Evolutionary conservation across 2,329 filamentous ascomycete genomes (phyloP).

Genomic region (Emergomyces orientalis): DNA sequence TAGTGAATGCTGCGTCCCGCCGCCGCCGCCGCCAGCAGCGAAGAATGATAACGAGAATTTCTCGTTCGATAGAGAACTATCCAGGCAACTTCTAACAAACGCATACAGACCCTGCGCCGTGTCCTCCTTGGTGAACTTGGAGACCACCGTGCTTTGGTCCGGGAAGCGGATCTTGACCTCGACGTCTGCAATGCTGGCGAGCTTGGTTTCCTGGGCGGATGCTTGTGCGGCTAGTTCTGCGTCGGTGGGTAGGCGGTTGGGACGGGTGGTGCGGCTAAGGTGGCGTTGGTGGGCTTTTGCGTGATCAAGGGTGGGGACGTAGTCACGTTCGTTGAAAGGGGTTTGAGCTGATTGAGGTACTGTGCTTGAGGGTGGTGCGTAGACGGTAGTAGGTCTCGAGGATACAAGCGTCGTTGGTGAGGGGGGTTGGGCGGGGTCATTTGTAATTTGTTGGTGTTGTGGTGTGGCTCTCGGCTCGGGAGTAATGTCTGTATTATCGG

Average conservation of each 20-base stretch:
- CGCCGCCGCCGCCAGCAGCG: conserved; percentile 13
- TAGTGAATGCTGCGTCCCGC: conserved; percentile 6
- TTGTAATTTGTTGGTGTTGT: conserved; percentile 11
- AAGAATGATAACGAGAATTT: conserved; percentile 64
- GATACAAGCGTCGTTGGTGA: conserved; percentile 32
- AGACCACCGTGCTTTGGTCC: conserved; percentile 69
- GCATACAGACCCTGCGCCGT: conserved; percentile 64
- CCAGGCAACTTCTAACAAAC: conserved; percentile 64
- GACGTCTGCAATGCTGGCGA: conserved; percentile 58
- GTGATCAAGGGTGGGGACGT: conserved; percentile 71
- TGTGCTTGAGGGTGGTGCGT: conserved; percentile 62
- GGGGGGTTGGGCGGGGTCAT: conserved; percentile 9
- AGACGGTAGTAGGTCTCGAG: conserved; percentile 53
- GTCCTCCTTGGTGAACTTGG: conserved; percentile 57
- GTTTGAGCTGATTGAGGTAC: conserved; percentile 66
- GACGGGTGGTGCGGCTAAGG: conserved; percentile 66
- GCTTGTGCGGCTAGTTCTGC: conserved; percentile 66
- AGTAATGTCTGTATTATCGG: conserved; percentile 8
- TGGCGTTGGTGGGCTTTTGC: conserved; percentile 69
- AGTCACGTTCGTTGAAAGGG: conserved; percentile 63
- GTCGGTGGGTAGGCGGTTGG: conserved; percentile 72
- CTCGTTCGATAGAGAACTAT: conserved; percentile 44
- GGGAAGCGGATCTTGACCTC: conserved; percentile 77
- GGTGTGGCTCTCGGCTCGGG: conserved; percentile 7
- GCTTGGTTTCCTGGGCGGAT: conserved; percentile 53